Percentiles rank a stretch among this genome's conserved stretches.
These are phyloP conservation scores for Aspergillus ellipticus DNA, from an alignment of 495 filamentous ascomycete species.

Conservation along the genomic window DNA sequence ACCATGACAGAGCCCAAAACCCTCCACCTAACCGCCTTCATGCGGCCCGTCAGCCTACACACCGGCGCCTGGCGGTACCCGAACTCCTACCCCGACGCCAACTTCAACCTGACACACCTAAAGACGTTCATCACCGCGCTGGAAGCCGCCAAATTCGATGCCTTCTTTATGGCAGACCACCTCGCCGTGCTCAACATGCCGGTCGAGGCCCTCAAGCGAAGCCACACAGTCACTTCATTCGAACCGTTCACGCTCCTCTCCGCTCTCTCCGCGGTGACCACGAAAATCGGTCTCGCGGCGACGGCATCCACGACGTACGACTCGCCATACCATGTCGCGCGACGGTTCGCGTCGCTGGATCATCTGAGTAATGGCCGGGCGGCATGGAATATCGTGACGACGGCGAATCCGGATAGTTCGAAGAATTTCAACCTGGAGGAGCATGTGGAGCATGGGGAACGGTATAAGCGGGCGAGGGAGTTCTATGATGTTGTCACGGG, in stretches of 20 bases:
- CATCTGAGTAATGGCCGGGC: conserved; percentile 56
- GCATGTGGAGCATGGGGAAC: conserved; percentile 32
- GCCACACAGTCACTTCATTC: conserved; percentile 54
- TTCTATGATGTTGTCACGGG: conserved; percentile 39
- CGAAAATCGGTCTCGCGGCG: conserved; percentile 46
- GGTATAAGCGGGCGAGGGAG: conserved; percentile 38
- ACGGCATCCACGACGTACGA: conserved; percentile 64
- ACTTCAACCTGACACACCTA: conserved; percentile 56
- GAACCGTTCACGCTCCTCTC: conserved; percentile 49
- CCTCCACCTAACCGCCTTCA: conserved; percentile 57
- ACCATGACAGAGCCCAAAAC: conserved; percentile 16
- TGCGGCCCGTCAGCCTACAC: conserved; percentile 55
- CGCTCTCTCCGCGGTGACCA: conserved; percentile 41
- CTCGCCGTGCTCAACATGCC: conserved; percentile 58
- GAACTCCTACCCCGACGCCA: conserved; percentile 52
- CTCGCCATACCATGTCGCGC: conserved; percentile 59
- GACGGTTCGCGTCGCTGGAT: conserved; percentile 58
- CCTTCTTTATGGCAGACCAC: conserved; percentile 62
- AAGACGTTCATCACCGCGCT: conserved; percentile 52
- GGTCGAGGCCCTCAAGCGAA: conserved; percentile 52
- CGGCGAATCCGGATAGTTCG: conserved; percentile 34
- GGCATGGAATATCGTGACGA: conserved; percentile 41
- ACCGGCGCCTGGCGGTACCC: conserved; percentile 58
- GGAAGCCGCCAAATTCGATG: conserved; percentile 57
- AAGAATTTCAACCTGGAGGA: conserved; percentile 36